Evolutionary conservation across 345 rosid genomes (phyloP), one percentile per base, ranked within the genome.

Genomic region (Populus nigra): DNA sequence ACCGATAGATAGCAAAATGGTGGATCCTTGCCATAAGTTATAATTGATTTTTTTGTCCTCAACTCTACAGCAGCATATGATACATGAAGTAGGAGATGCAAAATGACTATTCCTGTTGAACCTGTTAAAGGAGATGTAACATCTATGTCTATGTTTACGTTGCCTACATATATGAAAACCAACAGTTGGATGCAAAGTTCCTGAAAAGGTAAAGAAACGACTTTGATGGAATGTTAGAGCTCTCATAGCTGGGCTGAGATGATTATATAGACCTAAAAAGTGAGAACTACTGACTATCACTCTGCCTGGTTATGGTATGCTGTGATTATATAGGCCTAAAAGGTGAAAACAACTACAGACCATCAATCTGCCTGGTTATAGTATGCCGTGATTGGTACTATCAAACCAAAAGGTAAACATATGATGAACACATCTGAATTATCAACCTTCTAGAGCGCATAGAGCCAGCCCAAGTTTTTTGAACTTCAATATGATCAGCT

Each of bases 141-240:
- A 31, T 31, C 3, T 31, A 31, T 2, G 33, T 31, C 7, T 5
- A 0, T 47, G 59, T 27, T 36, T 38, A n/a, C 22, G 18, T 1
- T 50, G 18, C 8, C 57, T 50, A 6, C 57, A 31, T 31, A 0
- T 31, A 5, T 50, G 57, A 50, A 50, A 50, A 50, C 57, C n/a
- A 50, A 0, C 57, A 5, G 57, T 50, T 50, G 57, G 57, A 18
- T 50, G 57, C 89, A 96, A 96, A 88, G 97, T 96, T 67, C 98
- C 97, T 25, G 99, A 91, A 83, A 96, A 96, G 96, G 98, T 94
- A 85, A 76, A 57, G 36, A 35, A 72, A 27, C 67, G 31, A 33
- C 72, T 45, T 23, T 27, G 43, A 23, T 35, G 29, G 16, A 5
- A 7, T 15, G 68, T 50, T 50, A 50, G n/a, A 50, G 57, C 57